Base-by-base conservation (phyloP, 129 eudicot species). In the Glebionis coronaria region DNA sequence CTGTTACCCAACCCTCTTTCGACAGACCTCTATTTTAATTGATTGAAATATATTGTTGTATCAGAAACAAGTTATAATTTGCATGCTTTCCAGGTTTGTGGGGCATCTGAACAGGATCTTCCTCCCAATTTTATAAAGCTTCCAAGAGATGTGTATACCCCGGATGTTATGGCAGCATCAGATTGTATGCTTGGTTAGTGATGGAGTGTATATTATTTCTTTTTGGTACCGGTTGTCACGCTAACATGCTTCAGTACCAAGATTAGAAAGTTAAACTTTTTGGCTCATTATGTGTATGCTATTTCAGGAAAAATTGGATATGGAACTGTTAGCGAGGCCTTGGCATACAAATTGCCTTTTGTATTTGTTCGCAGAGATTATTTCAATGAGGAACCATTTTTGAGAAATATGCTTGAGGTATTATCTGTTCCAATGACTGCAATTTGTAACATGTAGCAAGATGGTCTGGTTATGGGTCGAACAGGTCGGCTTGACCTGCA, bases 391-490 rank as follows among this genome's bases (percentile, higher is more conserved):
- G 99, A 93, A 73, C 97, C 99, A 16, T 93, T 93, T 69, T 72
- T 93, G 82, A 89, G 99, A 89, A 93, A 93, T 76, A 90, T 93
- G 92, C 95, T 93, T 42, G 99, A 93, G 99, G 99, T 93, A 74
- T 62, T 44, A 70, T 10, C 14, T 38, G 12, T 15, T 66, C 38
- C 49, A 42, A 45, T 62, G 16, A 63, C 40, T 67, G 16, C 50
- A 63, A 63, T 29, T 1, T 10, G 8, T 29, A 15, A 18, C 5
- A 15, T 53, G 47, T 50, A 3, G 16, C 18, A 64, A 38, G 23
- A 61, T 64, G 69, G n/a, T 38, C 3, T 7, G 63, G 67, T 62
- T 14, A 46, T 15, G 29, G 54, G 44, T 38, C 21, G 29, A 19
- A 46, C 15, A 3, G 70, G 59, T 28, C 16, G 23, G 29, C 9